Evolutionary conservation across 371 early-diverging fungal species (phyloP), one percentile per base, ranked within the genome.

Genomic region (Fennellomyces sp.): DNA sequence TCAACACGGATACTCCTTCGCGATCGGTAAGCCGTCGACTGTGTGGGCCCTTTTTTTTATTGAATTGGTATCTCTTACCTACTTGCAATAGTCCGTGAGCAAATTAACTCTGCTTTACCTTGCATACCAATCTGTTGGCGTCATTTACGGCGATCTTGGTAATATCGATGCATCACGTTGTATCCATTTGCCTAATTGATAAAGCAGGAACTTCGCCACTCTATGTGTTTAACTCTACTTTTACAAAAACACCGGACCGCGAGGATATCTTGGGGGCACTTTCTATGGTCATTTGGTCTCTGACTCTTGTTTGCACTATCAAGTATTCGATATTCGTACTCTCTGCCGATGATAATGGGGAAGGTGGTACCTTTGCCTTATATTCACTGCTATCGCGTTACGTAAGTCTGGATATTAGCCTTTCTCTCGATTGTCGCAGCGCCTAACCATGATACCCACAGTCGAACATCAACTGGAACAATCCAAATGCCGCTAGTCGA

Each of bases 321-420:
- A 86, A 86, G 48, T 86, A 86, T 54, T 68, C 79, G 17, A 64
- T 75, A 29, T 73, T 84, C 35, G 76, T 84, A 1, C 33, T 86
- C 45, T 54, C 52, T 68, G 87, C 87, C 3, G 82, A 81, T 59
- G 84, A 84, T 62, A 78, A 85, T 59, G 87, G 87, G n/a, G 82
- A 84, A 63, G 87, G 87, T 28, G 87, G 87, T 30, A 81, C 81
- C 3, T 86, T 81, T 72, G 87, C 87, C 6, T 60, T 86, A 25
- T 72, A 80, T 28, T 81, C 84, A 2, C 61, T 84, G 19, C 55
- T 86, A 23, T 61, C 66, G 17, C 61, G 73, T 15, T 71, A 75
- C 56, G 56, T 66, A 62, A 48, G 67, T 60, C n/a, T 25, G n/a
- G n/a, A n/a, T 31, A 11, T 36, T 31, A 33, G 1, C 3, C 11